These are phyloP conservation scores for Pugionium dolabratum DNA, from an alignment of 345 rosid genomes.

Conservation along the genomic window DNA sequence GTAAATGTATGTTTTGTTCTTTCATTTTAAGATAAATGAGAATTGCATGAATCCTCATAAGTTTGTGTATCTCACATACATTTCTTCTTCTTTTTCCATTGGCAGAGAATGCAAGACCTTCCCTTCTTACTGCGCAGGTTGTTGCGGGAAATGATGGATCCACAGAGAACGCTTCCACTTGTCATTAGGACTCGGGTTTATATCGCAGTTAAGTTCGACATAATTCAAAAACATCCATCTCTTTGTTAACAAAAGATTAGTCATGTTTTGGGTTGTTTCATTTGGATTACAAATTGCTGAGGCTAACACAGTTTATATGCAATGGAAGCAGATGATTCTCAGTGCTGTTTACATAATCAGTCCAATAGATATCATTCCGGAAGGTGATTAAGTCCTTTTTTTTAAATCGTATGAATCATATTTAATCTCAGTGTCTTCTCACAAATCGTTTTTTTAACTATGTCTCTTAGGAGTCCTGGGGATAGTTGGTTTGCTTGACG, in stretches of 20 bases:
- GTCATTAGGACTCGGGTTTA: slow-evolving; percentile 80
- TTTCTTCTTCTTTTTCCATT: background rate
- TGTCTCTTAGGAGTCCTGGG: slow-evolving; percentile 59
- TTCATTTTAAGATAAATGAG: too few relatives aligned
- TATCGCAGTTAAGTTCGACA: slow-evolving; percentile 67
- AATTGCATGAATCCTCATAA: too few relatives aligned
- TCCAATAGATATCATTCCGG: slow-evolving; percentile 90
- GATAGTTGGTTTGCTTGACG: slow-evolving; percentile 78
- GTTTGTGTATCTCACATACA: too few relatives aligned
- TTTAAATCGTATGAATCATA: background rate
- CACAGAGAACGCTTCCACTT: slow-evolving; percentile 84
- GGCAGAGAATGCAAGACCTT: slow-evolving; percentile 87
- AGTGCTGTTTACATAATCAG: slow-evolving; percentile 70
- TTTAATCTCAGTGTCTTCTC: too few relatives aligned
- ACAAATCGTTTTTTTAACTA: background rate
- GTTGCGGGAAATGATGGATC: slow-evolving; percentile 74
- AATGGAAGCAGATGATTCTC: slow-evolving; percentile 57
- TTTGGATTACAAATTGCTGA: background rate
- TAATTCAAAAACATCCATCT: background rate
- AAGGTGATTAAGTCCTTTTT: slow-evolving; percentile 50
- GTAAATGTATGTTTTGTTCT: too few relatives aligned
- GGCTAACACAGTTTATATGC: slow-evolving; percentile 17
- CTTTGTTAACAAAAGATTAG: background rate
- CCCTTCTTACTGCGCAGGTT: slow-evolving; percentile 82
- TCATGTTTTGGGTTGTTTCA: slow-evolving; percentile 16